A percentile compares a stretch with the other conserved stretches of the same genome.
Evolutionary conservation across 305 asterid genomes (phyloP).

Genomic region (Fraxinus albicans): DNA sequence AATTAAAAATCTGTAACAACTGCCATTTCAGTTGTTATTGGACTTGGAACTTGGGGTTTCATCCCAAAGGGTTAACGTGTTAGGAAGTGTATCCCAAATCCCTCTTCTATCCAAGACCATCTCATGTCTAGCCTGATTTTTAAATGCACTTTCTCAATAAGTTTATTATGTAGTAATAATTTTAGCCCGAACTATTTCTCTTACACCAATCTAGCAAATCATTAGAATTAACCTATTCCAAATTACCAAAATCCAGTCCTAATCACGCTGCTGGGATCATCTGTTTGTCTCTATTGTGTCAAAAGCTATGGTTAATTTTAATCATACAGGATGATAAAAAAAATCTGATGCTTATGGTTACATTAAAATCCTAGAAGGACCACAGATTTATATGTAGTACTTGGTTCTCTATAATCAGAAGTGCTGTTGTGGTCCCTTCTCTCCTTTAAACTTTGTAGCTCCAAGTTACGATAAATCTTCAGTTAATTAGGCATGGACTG

Average conservation of each 20-base stretch:
- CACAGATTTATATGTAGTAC: background rate
- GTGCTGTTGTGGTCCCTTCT: constrained; percentile 40
- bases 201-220: background rate
- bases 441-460: constrained; percentile 20
- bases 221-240: background rate
- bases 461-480: constrained; percentile 6
- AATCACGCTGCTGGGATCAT: background rate
- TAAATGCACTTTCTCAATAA: background rate
- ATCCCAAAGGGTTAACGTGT: background rate
- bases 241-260: background rate
- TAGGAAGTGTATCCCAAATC: background rate
- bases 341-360: background rate
- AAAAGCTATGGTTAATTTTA: background rate
- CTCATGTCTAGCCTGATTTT: background rate
- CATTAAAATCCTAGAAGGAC: background rate
- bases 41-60: background rate
- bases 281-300: background rate
- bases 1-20: background rate
- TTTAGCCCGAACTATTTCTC: background rate
- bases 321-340: background rate
- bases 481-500: constrained; percentile 10
- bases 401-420: constrained; percentile 8
- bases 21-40: background rate
- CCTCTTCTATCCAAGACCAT: background rate
- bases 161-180: background rate